A percentile compares a stretch with the other conserved stretches of the same genome.
These are phyloP conservation scores for Mychonastes homosphaera DNA, from an alignment of 139 green algal genomes.

Conservation along the genomic window DNA sequence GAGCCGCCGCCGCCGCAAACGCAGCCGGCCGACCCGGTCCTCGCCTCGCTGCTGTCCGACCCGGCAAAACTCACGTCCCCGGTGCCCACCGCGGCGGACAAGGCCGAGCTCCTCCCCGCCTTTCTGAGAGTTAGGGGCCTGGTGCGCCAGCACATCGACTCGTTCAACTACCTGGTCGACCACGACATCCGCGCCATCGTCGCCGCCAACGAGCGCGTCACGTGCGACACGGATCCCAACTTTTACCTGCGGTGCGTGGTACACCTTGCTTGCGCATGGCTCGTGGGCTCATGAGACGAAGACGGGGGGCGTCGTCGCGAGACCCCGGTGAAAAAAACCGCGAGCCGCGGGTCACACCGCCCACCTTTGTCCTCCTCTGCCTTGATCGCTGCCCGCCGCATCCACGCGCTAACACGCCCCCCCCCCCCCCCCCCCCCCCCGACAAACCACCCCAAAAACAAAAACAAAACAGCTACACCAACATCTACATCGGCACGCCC, in stretches of 20 bases:
- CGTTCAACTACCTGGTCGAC: slow-evolving; percentile 97
- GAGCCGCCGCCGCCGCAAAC: too few relatives aligned
- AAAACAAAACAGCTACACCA: slow-evolving; percentile 52
- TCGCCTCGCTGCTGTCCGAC: slow-evolving; percentile 30
- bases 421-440: too few relatives aligned
- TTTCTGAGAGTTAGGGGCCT: slow-evolving; percentile 85
- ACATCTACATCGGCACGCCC: slow-evolving; percentile 91
- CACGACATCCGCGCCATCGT: slow-evolving; percentile 97
- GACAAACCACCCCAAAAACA: not conserved
- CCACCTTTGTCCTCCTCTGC: not conserved
- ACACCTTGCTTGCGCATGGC: too few relatives aligned
- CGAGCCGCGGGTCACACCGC: too few relatives aligned
- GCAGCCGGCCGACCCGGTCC: too few relatives aligned
- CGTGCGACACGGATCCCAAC: slow-evolving; percentile 89
- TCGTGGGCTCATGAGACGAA: too few relatives aligned
- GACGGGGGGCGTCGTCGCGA: too few relatives aligned
- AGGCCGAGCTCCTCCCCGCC: slow-evolving; percentile 88
- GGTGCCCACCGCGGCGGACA: slow-evolving; percentile 78
- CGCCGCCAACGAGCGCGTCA: slow-evolving; percentile 86
- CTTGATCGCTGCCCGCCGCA: not conserved
- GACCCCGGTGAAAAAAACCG: too few relatives aligned
- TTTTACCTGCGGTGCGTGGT: slow-evolving; percentile 93
- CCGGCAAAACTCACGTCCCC: slow-evolving; percentile 55
- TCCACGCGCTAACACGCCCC: too few relatives aligned
- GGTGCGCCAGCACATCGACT: slow-evolving; percentile 96